Evolutionary conservation across 257 asterid species (phyloP).

Genomic region (Ilex aquifolium): DNA sequence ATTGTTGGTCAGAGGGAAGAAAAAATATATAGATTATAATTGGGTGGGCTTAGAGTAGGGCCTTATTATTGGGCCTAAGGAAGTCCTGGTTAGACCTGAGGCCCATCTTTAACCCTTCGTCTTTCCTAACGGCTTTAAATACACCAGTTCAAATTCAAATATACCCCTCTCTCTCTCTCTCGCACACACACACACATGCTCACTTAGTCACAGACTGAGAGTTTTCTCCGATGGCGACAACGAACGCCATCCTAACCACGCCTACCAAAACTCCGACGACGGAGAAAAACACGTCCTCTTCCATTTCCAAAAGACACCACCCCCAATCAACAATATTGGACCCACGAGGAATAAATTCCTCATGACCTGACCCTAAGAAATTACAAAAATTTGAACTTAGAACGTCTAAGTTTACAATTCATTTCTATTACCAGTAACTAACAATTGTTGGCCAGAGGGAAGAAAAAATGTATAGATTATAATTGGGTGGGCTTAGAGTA

Average conservation of each 20-base stretch:
- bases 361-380: no score
- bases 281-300: conserved; percentile 22
- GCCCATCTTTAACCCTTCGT: neutral
- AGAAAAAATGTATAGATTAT: no score
- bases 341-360: no score
- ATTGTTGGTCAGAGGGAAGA: no score
- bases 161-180: neutral
- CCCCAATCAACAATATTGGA: conserved; percentile 7
- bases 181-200: neutral
- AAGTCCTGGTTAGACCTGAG: neutral
- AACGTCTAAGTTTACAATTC: no score
- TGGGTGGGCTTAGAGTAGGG: no score
- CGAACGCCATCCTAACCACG: conserved; percentile 28
- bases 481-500: no score
- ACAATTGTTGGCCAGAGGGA: no score
- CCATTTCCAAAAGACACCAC: conserved; percentile 38
- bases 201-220: neutral
- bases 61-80: no score
- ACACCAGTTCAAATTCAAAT: neutral
- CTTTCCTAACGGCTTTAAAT: neutral
- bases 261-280: conserved; percentile 49
- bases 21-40: no score
- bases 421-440: no score
- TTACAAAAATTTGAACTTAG: no score
- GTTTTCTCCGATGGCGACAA: conserved; percentile 21